phyloP scores from a whole-genome alignment of 768 basidiomycete species.

The Leccinum variicolor region DNA sequence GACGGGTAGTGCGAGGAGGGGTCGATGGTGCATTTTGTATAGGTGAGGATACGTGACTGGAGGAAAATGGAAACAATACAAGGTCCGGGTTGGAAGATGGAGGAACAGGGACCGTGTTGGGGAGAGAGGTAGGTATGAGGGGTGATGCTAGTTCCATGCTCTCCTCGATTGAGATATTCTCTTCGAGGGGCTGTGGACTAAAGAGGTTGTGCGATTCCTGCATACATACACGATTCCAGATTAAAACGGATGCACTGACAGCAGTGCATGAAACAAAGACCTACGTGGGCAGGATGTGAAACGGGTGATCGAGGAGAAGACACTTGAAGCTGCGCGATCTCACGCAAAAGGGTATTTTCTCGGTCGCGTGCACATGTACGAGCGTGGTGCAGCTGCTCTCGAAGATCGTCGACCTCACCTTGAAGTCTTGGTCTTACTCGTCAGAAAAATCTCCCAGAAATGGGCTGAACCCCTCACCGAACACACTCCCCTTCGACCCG shows the following conservation, averaged over 20 bases:
- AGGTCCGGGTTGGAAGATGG: background rate
- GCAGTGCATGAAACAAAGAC: background rate
- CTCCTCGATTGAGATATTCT: constrained; percentile 35
- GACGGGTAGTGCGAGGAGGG: background rate
- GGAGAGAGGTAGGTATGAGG: constrained; percentile 35
- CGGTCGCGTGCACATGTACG: constrained; percentile 23
- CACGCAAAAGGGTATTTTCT: constrained; percentile 33
- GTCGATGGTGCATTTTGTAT: background rate
- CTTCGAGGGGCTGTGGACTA: constrained; percentile 29
- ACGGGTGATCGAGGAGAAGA: constrained; percentile 1
- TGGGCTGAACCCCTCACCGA: constrained; percentile 21
- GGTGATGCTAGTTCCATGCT: constrained; percentile 55
- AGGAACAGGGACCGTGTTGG: constrained; percentile 5
- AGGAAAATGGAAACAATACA: constrained; percentile 19
- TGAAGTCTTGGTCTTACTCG: constrained; percentile 26
- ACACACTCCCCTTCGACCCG: constrained; percentile 35
- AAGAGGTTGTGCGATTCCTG: constrained; percentile 8
- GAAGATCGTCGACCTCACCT: constrained; percentile 26
- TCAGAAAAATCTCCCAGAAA: background rate
- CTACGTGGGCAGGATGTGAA: constrained; percentile 2
- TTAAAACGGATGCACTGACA: background rate
- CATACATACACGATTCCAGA: background rate
- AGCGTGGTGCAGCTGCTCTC: constrained; percentile 28
- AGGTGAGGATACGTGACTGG: constrained; percentile 18
- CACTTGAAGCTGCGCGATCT: constrained; percentile 24